A percentile compares a stretch with the other conserved stretches of the same genome.
These are phyloP conservation scores for Chaetomiaceae sp. DNA, from an alignment of 2,329 filamentous ascomycete genomes.

Conservation along the genomic window DNA sequence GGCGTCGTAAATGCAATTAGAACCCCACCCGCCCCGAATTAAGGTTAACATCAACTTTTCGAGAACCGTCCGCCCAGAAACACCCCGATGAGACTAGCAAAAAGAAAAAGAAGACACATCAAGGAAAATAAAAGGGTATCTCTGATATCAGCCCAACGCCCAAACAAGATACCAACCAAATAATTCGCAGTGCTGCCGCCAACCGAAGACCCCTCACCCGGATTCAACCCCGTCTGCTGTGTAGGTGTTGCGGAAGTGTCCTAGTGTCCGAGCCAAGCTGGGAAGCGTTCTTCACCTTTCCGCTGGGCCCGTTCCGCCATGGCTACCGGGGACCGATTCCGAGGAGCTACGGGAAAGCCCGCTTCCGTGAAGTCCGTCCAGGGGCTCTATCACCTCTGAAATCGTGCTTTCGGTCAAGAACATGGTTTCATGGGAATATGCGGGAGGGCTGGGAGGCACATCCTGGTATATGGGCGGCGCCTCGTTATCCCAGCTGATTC, in stretches of 20 bases:
- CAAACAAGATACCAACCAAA: neutral
- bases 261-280: neutral
- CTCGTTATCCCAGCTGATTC: conserved; percentile 96
- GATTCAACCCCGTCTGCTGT: too few relatives aligned
- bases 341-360: neutral
- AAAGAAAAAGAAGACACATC: neutral
- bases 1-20: neutral
- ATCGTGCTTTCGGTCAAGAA: conserved; percentile 25
- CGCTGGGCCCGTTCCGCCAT: conserved; percentile 2
- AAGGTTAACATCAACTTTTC: neutral
- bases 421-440: conserved; percentile 47
- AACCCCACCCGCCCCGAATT: too few relatives aligned
- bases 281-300: conserved; percentile 15
- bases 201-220: too few relatives aligned
- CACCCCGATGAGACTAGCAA: neutral
- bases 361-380: conserved; percentile 25
- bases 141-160: conserved; percentile 12
- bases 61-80: neutral
- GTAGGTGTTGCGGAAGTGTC: too few relatives aligned
- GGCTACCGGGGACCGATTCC: neutral
- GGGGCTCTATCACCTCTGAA: conserved; percentile 38
- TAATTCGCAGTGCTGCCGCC: too few relatives aligned
- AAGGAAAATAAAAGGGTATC: conserved; percentile 12
- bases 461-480: conserved; percentile 91
- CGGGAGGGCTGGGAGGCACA: conserved; percentile 79